phyloP scores from a whole-genome alignment of 2,329 filamentous ascomycete species.

The Penicillium psychrosexuale region DNA sequence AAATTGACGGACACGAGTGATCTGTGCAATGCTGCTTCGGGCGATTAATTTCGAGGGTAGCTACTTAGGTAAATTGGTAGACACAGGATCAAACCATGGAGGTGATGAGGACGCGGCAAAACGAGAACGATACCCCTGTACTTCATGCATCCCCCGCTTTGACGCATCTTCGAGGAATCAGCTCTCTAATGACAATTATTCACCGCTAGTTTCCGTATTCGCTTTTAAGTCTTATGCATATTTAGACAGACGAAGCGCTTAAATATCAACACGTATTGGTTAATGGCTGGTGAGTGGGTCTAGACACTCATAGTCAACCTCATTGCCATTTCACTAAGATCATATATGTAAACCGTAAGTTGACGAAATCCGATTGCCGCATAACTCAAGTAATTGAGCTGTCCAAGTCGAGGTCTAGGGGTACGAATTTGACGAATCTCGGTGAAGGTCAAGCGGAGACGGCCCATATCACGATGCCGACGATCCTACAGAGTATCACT shows the following conservation, averaged over 20 bases:
- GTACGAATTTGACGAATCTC: conserved; percentile 9
- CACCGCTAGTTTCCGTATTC: not conserved
- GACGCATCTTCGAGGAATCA: too few relatives aligned
- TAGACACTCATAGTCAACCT: not conserved
- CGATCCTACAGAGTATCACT: not conserved
- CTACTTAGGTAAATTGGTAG: not conserved
- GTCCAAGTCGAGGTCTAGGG: not conserved
- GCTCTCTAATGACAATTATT: not conserved
- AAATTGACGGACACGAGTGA: too few relatives aligned
- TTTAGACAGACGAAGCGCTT: not conserved
- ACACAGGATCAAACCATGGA: not conserved
- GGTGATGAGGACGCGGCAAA: not conserved
- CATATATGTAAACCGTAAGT: too few relatives aligned
- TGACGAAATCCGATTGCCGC: not conserved
- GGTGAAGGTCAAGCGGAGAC: not conserved
- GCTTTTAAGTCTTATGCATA: not conserved
- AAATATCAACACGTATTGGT: not conserved
- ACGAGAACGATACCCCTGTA: not conserved
- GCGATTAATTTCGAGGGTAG: not conserved
- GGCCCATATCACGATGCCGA: not conserved
- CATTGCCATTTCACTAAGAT: too few relatives aligned
- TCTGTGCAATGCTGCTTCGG: not conserved
- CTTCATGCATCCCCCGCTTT: not conserved
- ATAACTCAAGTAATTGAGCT: not conserved
- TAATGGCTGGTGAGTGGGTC: not conserved